Conservation (phyloP, 495 filamentous ascomycete genomes). For the Aspergillus affinis region DNA sequence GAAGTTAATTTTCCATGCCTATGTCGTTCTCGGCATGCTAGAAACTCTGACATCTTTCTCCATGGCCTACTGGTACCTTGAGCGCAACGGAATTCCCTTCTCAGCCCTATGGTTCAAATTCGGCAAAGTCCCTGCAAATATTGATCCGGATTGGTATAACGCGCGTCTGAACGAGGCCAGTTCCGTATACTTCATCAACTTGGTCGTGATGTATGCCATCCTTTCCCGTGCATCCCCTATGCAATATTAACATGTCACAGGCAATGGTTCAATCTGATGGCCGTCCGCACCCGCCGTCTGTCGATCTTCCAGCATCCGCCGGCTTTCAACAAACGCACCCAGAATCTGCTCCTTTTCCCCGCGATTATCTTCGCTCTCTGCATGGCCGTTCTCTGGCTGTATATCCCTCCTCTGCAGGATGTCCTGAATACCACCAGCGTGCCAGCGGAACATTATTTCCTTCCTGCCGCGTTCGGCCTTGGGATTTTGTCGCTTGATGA, state of each 20-base stretch:
- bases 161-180: conserved; percentile 44
- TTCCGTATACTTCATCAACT: conserved; percentile 33
- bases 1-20: conserved; percentile 62
- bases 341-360: conserved; percentile 64
- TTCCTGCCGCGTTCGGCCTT: conserved; percentile 62
- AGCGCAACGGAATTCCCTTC: conserved; percentile 54
- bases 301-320: conserved; percentile 67
- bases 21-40: conserved; percentile 61
- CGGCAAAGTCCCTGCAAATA: conserved; percentile 43
- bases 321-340: conserved; percentile 52
- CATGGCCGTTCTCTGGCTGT: conserved; percentile 64
- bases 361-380: conserved; percentile 61
- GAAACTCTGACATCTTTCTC: conserved; percentile 60
- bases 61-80: conserved; percentile 63
- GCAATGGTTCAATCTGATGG: conserved; percentile 71
- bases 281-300: conserved; percentile 61
- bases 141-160: conserved; percentile 48
- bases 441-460: conserved; percentile 64
- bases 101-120: conserved; percentile 59
- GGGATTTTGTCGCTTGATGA: conserved; percentile 50
- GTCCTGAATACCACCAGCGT: conserved; percentile 54
- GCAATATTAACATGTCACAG: conserved; percentile 20
- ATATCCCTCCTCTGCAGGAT: conserved; percentile 57
- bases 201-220: conserved; percentile 27
- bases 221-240: neutral